Evolutionary conservation across 2,329 filamentous ascomycete genomes (phyloP).

Genomic region (Pestalotiopsis sp.): DNA sequence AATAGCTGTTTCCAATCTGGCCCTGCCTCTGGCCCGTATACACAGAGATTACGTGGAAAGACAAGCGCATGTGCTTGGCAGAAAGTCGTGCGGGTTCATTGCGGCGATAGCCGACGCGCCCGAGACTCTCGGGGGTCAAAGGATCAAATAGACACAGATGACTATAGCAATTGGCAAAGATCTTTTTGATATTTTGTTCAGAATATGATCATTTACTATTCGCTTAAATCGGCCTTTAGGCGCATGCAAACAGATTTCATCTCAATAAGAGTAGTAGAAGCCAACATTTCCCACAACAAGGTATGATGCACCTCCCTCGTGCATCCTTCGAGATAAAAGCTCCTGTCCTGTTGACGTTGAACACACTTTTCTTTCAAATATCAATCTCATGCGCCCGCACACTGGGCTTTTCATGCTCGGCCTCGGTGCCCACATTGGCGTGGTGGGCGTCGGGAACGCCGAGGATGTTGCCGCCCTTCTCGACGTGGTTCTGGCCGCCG

Average conservation of each 20-base stretch:
- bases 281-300: too few relatives aligned
- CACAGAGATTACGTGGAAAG: background rate
- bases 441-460: slow-evolving; percentile 4
- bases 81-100: background rate
- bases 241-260: too few relatives aligned
- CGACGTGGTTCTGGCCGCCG: slow-evolving; percentile 57
- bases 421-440: background rate
- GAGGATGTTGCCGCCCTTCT: slow-evolving; percentile 44
- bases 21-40: background rate
- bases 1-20: background rate
- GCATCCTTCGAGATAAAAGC: too few relatives aligned
- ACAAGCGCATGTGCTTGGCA: background rate
- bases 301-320: too few relatives aligned
- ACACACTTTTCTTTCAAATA: too few relatives aligned
- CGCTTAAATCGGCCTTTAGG: too few relatives aligned
- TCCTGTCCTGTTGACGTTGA: too few relatives aligned
- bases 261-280: too few relatives aligned
- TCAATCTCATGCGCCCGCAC: background rate
- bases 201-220: too few relatives aligned
- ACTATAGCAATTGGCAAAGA: background rate
- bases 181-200: too few relatives aligned
- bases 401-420: background rate
- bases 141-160: background rate
- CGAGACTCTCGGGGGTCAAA: background rate
- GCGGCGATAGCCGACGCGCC: background rate